Base-by-base conservation (phyloP, 495 filamentous ascomycete genomes). In the Viridothelium virens region DNA sequence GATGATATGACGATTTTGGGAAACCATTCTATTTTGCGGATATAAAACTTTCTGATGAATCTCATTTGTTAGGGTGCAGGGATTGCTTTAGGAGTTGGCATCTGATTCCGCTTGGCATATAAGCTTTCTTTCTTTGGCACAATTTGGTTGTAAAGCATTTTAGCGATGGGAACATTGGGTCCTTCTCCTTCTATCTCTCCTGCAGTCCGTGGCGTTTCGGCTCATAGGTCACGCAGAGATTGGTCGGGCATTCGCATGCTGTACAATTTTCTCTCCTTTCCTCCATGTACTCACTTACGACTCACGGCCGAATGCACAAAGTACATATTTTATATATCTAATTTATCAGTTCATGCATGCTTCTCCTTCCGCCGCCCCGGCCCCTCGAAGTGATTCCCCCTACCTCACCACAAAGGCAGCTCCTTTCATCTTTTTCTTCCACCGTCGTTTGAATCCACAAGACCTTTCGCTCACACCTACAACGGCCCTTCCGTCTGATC, bases 261-360 rank as follows among this genome's bases (percentile, higher is more conserved):
- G 31, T 59, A 36, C 18, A 34, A 34, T 33, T 59, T 36, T 59
- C 31, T 59, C 36, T 36, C 1, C 18, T 31, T 59, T 59, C 18
- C 7, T 14, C 3, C 53, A 34, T 59, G 53, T 59, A 59, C 31
- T 59, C 53, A 59, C 31, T 11, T 34, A 59, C 53, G 53, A 59
- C 31, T 59, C 5, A 59, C 53, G 53, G 53, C 53, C 53, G 18
- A 53, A 25, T n/a, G 48, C 9, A 53, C 5, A 44, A n/a, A 53
- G 48, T 18, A 53, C 18, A 16, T 53, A 53, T 53, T 53, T 18
- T 53, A 25, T 53, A 16, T 53, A 25, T 53, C 18, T 53, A 53
- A 53, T 53, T 53, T 18, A 53, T 53, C 18, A 18, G 48, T 5
- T 53, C 18, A 53, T 25, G 41, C 7, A 7, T 1, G 0, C 6